phyloP scores from a whole-genome alignment of 1,139 yeast genomes.

The Taphrina flavorubra region DNA sequence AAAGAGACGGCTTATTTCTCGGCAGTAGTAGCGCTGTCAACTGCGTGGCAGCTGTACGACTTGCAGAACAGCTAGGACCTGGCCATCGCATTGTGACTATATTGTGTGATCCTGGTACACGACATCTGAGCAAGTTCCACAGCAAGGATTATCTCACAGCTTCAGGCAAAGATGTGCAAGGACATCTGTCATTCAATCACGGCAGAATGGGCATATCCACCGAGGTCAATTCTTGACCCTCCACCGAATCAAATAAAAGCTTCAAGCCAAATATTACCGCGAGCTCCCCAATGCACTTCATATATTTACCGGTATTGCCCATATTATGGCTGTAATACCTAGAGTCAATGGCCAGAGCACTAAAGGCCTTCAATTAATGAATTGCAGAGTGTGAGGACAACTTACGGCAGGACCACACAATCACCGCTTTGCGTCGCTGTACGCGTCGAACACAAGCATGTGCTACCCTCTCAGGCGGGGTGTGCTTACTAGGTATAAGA shows the following conservation, averaged over 20 bases:
- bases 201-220: conserved; percentile 8
- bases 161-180: neutral
- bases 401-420: conserved; percentile 11
- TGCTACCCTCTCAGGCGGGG: conserved; percentile 5
- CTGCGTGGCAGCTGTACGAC: conserved; percentile 82
- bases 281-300: neutral
- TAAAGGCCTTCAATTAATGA: neutral
- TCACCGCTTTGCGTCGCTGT: conserved; percentile 6
- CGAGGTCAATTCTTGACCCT: neutral
- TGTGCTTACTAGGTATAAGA: neutral
- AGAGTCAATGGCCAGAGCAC: conserved; percentile 16
- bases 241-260: neutral
- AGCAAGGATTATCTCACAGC: conserved; percentile 19
- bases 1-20: conserved; percentile 83
- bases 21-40: conserved; percentile 93
- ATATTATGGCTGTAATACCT: conserved; percentile 3
- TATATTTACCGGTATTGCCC: conserved; percentile 11
- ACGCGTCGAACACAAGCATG: conserved; percentile 20
- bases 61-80: conserved; percentile 63
- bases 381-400: no score
- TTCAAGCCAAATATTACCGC: no score
- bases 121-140: conserved; percentile 38
- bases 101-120: conserved; percentile 67
- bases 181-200: neutral
- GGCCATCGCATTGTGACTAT: conserved; percentile 82